phyloP scores from a whole-genome alignment of 768 basidiomycete genomes.

The Cubamyces lactineus region DNA sequence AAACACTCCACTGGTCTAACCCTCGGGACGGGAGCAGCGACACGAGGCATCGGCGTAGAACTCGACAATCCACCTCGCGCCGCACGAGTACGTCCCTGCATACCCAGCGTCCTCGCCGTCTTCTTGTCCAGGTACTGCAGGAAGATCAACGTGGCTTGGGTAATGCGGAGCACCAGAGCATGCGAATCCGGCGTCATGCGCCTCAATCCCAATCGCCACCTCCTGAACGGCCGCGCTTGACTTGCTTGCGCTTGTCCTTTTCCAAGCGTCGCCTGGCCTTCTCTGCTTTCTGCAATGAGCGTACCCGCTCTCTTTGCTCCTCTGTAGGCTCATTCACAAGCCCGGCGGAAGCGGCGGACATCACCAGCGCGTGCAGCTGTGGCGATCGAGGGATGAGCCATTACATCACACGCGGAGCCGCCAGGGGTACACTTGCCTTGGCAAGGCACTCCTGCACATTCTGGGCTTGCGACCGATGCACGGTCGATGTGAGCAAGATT shows the following conservation, averaged over 20 bases:
- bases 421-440: conserved; percentile 47
- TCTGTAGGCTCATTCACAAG: conserved; percentile 59
- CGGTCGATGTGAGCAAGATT: conserved; percentile 68
- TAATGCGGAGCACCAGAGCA: background rate
- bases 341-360: conserved; percentile 47
- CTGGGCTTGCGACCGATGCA: conserved; percentile 75
- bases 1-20: conserved; percentile 2
- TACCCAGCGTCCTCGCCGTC: background rate
- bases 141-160: background rate
- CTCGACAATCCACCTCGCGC: background rate
- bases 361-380: conserved; percentile 58
- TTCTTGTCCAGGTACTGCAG: background rate
- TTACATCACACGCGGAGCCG: conserved; percentile 18
- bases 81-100: background rate
- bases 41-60: background rate
- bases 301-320: conserved; percentile 59
- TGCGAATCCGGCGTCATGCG: background rate
- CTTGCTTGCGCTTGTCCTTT: conserved; percentile 56
- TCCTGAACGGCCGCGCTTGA: conserved; percentile 44
- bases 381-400: conserved; percentile 5
- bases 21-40: background rate
- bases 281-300: conserved; percentile 46
- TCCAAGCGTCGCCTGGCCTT: conserved; percentile 50
- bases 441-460: conserved; percentile 73
- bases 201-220: conserved; percentile 29